Percentiles rank a stretch among this genome's conserved stretches.
These are phyloP conservation scores for Exophiala sp. DNA, from an alignment of 2,329 filamentous ascomycete species.

Conservation along the genomic window DNA sequence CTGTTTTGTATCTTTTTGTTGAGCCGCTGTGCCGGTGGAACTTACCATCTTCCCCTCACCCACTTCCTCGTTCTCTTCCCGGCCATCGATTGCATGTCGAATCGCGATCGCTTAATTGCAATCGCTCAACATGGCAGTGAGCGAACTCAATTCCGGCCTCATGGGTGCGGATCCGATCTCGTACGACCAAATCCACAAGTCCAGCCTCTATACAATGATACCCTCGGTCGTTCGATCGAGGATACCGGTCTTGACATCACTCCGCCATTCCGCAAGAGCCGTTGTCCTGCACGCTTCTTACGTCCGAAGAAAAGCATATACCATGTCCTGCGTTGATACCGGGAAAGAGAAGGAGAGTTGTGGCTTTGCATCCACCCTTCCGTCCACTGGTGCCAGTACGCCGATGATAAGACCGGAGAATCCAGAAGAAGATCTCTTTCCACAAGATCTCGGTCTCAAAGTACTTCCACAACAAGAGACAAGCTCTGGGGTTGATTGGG, in stretches of 20 bases:
- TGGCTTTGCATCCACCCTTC: conserved; percentile 14
- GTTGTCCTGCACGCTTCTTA: conserved; percentile 7
- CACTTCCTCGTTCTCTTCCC: no score
- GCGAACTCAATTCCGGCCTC: background rate
- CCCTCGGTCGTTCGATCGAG: conserved; percentile 20
- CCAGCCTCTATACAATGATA: conserved; percentile 23
- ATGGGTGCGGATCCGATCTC: background rate
- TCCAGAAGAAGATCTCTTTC: conserved; percentile 8
- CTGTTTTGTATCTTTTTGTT: no score
- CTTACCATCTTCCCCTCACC: no score
- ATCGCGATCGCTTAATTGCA: no score
- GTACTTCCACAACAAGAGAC: conserved; percentile 19
- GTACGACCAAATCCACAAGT: conserved; percentile 7
- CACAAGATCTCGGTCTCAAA: conserved; percentile 14
- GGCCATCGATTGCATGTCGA: background rate
- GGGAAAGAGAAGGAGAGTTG: conserved; percentile 13
- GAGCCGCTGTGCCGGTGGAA: no score
- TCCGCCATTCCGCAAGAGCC: conserved; percentile 16
- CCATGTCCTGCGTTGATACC: conserved; percentile 10
- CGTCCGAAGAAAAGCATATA: conserved; percentile 10
- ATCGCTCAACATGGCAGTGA: background rate
- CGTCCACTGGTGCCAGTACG: conserved; percentile 15
- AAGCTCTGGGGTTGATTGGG: conserved; percentile 22
- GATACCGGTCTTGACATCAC: conserved; percentile 20
- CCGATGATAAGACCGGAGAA: conserved; percentile 18